Evolutionary conservation across 1,284 basidiomycete genomes (phyloP).

Genomic region (Puccinia polysora): DNA sequence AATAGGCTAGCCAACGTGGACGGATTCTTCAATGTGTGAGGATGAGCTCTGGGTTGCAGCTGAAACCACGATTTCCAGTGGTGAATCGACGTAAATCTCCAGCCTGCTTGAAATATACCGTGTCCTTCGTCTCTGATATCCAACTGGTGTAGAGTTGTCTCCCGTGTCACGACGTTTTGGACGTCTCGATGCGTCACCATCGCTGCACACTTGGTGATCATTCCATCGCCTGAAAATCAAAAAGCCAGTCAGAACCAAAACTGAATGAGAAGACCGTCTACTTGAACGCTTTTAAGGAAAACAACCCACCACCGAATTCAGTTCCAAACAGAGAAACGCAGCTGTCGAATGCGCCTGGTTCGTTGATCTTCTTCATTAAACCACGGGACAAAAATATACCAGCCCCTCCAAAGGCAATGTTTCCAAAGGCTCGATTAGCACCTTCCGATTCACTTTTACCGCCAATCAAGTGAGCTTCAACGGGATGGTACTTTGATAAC

Average conservation of each 20-base stretch:
- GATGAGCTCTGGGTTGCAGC: constrained; percentile 14
- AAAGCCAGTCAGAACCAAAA: not conserved
- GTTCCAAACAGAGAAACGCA: constrained; percentile 23
- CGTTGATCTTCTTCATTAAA: constrained; percentile 46
- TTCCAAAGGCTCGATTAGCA: constrained; percentile 44
- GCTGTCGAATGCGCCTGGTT: constrained; percentile 45
- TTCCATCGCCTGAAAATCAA: constrained; percentile 46
- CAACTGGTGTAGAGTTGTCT: constrained; percentile 48
- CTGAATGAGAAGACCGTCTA: not conserved
- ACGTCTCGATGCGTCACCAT: constrained; percentile 45
- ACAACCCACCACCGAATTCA: constrained; percentile 23
- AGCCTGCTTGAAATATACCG: constrained; percentile 49
- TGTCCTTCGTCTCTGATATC: constrained; percentile 49
- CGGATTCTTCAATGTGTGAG: constrained; percentile 34
- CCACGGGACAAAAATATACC: constrained; percentile 47
- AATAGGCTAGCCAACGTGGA: constrained; percentile 46
- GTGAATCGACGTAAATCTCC: constrained; percentile 48
- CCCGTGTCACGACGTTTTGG: constrained; percentile 45
- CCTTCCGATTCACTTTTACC: constrained; percentile 47
- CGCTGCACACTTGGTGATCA: constrained; percentile 48
- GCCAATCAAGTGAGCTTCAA: constrained; percentile 45
- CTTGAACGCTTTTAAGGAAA: too few relatives aligned
- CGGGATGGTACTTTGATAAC: constrained; percentile 42
- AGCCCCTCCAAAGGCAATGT: constrained; percentile 48
- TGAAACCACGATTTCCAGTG: constrained; percentile 47